Evolutionary conservation across 192 early-diverging fungal genomes (phyloP).

Genomic region (Dissophora globulifera): DNA sequence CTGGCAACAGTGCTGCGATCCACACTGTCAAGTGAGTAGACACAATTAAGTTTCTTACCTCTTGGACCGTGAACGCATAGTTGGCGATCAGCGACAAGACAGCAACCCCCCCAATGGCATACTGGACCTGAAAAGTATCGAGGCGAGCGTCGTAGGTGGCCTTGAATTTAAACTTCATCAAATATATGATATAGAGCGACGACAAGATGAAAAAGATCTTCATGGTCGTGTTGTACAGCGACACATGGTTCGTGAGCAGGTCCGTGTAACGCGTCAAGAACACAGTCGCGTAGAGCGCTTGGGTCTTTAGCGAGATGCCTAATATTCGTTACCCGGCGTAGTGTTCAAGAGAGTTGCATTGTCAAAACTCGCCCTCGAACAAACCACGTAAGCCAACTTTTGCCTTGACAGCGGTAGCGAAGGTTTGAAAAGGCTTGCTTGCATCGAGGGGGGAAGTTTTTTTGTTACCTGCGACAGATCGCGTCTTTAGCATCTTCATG

Average conservation of each 20-base stretch:
- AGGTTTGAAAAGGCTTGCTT: no score
- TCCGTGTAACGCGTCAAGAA: slow-evolving; percentile 97
- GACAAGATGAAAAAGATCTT: slow-evolving; percentile 94
- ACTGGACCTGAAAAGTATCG: slow-evolving; percentile 94
- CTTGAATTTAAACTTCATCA: slow-evolving; percentile 88
- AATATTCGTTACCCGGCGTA: no score
- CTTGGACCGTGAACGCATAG: slow-evolving; percentile 72
- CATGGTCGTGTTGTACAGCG: slow-evolving; percentile 94
- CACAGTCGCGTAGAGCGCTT: slow-evolving; percentile 89
- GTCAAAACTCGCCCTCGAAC: no score
- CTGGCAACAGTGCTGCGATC: no score
- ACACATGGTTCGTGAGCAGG: slow-evolving; percentile 77
- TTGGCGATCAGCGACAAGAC: slow-evolving; percentile 81
- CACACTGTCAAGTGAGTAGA: no score
- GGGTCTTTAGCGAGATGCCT: slow-evolving; percentile 99
- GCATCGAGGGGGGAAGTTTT: no score
- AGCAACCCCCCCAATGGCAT: slow-evolving; percentile 75
- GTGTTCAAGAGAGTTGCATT: no score
- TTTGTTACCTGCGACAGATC: slow-evolving; percentile 88
- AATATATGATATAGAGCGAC: slow-evolving; percentile 87
- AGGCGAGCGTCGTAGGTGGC: slow-evolving; percentile 93
- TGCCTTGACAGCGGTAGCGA: no score
- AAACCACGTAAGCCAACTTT: no score
- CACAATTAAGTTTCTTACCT: no score
- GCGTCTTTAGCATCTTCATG: slow-evolving; percentile 89